phyloP scores from a whole-genome alignment of 169 alveolate genomes.

The Plasmodium gaboni region DNA sequence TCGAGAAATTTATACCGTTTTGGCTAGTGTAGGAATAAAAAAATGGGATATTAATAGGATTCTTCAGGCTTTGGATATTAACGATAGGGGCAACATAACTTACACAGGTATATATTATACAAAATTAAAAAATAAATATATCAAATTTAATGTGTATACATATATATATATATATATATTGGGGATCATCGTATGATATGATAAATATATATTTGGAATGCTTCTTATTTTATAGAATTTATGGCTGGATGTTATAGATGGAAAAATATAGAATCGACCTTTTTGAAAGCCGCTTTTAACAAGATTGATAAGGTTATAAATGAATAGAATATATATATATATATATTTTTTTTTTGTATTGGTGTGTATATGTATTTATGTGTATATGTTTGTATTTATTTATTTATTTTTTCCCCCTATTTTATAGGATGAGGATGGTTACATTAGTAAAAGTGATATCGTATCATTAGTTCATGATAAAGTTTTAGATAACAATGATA shows the following conservation, averaged over 20 bases:
- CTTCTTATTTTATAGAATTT: slow-evolving; percentile 26
- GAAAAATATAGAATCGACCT: slow-evolving; percentile 72
- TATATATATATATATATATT: not conserved
- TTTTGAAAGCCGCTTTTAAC: slow-evolving; percentile 75
- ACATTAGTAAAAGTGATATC: slow-evolving; percentile 72
- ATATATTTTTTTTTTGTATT: not conserved
- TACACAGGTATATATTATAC: slow-evolving; percentile 37
- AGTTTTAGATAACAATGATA: slow-evolving; percentile 52
- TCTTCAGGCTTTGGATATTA: slow-evolving; percentile 68
- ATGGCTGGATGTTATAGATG: slow-evolving; percentile 76
- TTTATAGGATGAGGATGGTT: slow-evolving; percentile 73
- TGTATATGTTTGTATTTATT: not conserved
- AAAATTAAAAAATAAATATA: not conserved
- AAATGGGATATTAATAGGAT: slow-evolving; percentile 75
- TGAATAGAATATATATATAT: not conserved
- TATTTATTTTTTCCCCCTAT: not conserved
- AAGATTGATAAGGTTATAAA: slow-evolving; percentile 72
- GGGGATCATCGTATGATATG: not conserved
- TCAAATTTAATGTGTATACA: not conserved
- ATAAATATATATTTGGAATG: not conserved
- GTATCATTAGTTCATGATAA: slow-evolving; percentile 52
- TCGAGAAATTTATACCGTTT: slow-evolving; percentile 62
- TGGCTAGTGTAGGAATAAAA: slow-evolving; percentile 66
- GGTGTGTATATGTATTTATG: not conserved
- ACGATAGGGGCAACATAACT: slow-evolving; percentile 56